Evolutionary conservation across 352 stramenopile genomes (phyloP), one percentile per base, ranked within the genome.

Genomic region (Aphanomyces cochlioides): DNA sequence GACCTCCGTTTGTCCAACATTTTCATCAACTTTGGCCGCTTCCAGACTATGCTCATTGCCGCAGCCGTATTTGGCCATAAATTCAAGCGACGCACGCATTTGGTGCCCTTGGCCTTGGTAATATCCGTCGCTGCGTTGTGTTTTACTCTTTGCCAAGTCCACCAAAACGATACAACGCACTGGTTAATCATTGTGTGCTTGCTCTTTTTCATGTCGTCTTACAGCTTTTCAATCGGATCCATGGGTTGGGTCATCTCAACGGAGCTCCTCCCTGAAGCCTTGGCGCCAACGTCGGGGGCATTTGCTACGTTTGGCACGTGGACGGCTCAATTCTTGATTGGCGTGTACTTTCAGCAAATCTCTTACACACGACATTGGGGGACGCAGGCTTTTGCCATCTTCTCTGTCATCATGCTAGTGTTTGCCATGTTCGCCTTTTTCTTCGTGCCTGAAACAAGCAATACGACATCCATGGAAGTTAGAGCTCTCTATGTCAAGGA

Each of bases 131-230:
- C 43, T 50, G 43, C 10, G 10, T n/a, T 50, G 10, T 12, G 43
- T 50, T 50, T 50, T n/a, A 50, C 43, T n/a, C 43, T 50, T n/a
- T 50, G 43, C 43, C 43, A 50, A 50, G 43, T 50, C 43, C 17
- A 50, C 43, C 43, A 12, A 50, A 50, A 50, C 43, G 43, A 50
- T 2, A 50, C 43, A n/a, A 50, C 43, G 43, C 43, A n/a, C 43
- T 50, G 17, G 10, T 12, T 50, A n/a, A 12, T 50, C 43, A 12
- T 50, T n/a, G 17, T 2, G 10, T 50, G 43, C 43, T n/a, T n/a
- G 17, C 43, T 50, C 43, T 12, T 50, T n/a, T 50, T 50, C 17
- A 50, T 50, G 43, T n/a, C 17, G 43, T 12, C 43, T n/a, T 50
- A 50, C 43, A 50, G 43, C 43, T 50, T 50, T n/a, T 50, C 43